Evolutionary conservation across 371 early-diverging fungal species (phyloP).

Genomic region (Mortierella sp.): DNA sequence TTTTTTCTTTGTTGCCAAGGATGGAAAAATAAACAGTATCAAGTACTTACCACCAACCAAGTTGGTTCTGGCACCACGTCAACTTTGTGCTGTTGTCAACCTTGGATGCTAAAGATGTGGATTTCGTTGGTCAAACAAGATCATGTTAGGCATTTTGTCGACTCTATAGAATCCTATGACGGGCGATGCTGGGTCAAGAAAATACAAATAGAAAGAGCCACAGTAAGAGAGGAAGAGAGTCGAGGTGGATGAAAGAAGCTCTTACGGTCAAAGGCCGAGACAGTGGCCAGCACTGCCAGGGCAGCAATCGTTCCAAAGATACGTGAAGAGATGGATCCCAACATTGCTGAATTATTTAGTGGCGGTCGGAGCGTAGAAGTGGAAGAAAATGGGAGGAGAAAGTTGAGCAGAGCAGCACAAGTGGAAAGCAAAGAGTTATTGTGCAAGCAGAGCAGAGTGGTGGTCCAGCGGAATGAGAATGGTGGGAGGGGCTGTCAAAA

Average conservation of each 20-base stretch:
- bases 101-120: not conserved
- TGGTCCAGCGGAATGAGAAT: not conserved
- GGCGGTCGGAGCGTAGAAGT: conserved; percentile 1
- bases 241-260: too few relatives aligned
- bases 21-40: not conserved
- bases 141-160: not conserved
- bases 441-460: not conserved
- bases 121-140: not conserved
- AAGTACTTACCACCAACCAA: conserved; percentile 39
- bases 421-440: not conserved
- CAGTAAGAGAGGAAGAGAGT: not conserved
- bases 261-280: conserved; percentile 41
- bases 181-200: too few relatives aligned
- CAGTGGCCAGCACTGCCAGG: conserved; percentile 16
- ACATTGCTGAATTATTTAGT: conserved; percentile 6
- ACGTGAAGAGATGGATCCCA: conserved; percentile 10
- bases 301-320: conserved; percentile 10
- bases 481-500: not conserved
- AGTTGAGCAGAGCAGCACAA: not conserved
- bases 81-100: conserved; percentile 45
- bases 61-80: conserved; percentile 50
- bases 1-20: too few relatives aligned
- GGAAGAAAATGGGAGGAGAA: not conserved
- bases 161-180: too few relatives aligned
- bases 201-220: not conserved